Evolutionary conservation across 2,329 filamentous ascomycete genomes (phyloP).

Genomic region (Parascedosporium putredinis): DNA sequence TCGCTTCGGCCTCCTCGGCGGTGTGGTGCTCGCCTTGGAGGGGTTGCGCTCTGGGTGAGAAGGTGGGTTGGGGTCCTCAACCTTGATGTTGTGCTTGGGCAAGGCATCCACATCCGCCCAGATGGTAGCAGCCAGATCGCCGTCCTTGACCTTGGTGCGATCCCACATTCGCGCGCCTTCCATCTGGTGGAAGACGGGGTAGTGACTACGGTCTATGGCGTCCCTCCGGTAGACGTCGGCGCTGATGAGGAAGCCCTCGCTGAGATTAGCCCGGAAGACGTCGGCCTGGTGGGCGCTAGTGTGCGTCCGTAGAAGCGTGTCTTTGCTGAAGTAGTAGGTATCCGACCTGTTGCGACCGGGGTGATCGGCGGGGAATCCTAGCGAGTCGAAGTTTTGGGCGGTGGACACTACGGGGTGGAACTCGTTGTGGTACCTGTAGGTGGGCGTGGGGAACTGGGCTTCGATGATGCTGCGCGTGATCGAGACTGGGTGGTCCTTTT

Average conservation of each 20-base stretch:
- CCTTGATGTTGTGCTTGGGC: conserved; percentile 62
- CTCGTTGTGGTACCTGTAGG: conserved; percentile 66
- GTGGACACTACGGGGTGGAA: conserved; percentile 78
- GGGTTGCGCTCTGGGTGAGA: conserved; percentile 73
- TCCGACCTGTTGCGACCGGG: conserved; percentile 79
- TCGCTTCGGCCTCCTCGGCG: conserved; percentile 66
- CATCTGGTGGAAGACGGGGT: conserved; percentile 98
- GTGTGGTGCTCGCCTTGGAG: conserved; percentile 64
- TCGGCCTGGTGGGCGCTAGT: conserved; percentile 89
- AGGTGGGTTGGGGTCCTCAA: conserved; percentile 75
- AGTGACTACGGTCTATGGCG: conserved; percentile 89
- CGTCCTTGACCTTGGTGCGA: conserved; percentile 42
- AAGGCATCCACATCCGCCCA: conserved; percentile 60
- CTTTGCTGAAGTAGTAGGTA: conserved; percentile 87
- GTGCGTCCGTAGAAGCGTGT: conserved; percentile 81
- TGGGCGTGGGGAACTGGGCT: conserved; percentile 66
- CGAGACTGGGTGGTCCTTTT: conserved; percentile 76
- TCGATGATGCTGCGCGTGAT: conserved; percentile 92
- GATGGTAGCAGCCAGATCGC: conserved; percentile 54
- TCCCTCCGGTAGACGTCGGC: conserved; percentile 94
- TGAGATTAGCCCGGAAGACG: conserved; percentile 61
- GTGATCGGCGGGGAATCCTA: conserved; percentile 82
- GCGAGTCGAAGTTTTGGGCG: conserved; percentile 88
- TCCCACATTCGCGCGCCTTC: conserved; percentile 90
- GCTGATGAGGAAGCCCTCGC: conserved; percentile 76